Evolutionary conservation across 2,329 filamentous ascomycete species (phyloP), one percentile per base, ranked within the genome.

Genomic region (Paracorniculantispora psalliotae): DNA sequence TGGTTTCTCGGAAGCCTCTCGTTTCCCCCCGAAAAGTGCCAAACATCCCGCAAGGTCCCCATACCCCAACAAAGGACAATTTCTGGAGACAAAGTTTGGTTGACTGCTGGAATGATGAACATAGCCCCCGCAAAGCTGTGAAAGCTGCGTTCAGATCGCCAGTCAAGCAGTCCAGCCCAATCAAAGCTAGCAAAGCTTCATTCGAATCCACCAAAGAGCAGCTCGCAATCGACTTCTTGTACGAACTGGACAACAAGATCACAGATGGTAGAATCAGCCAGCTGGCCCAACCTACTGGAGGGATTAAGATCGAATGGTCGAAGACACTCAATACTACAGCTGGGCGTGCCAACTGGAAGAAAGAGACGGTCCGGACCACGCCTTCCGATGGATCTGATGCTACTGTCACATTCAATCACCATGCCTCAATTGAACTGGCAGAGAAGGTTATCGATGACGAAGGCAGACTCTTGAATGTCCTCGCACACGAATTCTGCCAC

Each of bases 401-500:
- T 2, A 68, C 63, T 10, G 63, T 68, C 35, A 69, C 66, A 13
- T 69, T 79, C 64, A 74, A 75, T 19, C 80, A 83, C 64, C 85
- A 93, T 70, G 91, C 91, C 10, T 85, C 80, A 17, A 96, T 97
- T 67, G 92, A 97, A 70, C 83, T 97, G 2, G 91, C 92, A 0
- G 86, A 90, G 57, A 96, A 96, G 71, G 87, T 97, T 49, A 92
- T 97, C 62, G 86, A 91, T 69, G 82, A 88, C 67, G 84, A 90
- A 64, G 74, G 88, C 60, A 85, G 91, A 3, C 81, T 97, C 1
- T 81, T 94, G 63, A 97, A 97, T 71, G 92, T 94, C 0, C 76
- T 97, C n/a, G 91, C 93, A 0, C 94, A 99, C 71, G 94, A 99
- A 67, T 97, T 94, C 76, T 97, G 94, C 72, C 94, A 99, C 69